A percentile compares a stretch with the other conserved stretches of the same genome.
These are phyloP conservation scores for Eimeria zaria DNA, from an alignment of 169 alveolate species.

Conservation along the genomic window DNA sequence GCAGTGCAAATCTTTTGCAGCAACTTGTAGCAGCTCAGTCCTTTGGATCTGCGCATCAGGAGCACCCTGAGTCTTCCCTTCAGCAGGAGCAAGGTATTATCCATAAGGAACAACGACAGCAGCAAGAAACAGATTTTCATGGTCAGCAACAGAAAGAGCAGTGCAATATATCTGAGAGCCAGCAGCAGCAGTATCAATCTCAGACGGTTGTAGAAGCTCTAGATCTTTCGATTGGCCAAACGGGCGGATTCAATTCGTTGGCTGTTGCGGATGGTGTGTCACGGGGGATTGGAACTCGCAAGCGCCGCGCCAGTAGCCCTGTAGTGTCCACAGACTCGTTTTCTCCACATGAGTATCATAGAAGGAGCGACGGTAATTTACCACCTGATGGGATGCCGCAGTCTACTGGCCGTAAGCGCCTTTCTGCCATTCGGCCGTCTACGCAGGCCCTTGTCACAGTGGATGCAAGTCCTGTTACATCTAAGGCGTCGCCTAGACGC, in stretches of 20 bases:
- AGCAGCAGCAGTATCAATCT: constrained; percentile 21
- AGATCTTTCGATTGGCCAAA: background rate
- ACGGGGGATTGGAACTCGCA: constrained; percentile 52
- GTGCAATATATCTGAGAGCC: background rate
- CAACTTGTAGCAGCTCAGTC: constrained; percentile 64
- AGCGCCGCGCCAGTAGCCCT: constrained; percentile 77
- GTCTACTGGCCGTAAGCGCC: constrained; percentile 29
- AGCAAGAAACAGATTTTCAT: background rate
- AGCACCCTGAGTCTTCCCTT: background rate
- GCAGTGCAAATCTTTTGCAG: constrained; percentile 67
- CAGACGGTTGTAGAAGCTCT: constrained; percentile 19
- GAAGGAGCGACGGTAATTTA: background rate
- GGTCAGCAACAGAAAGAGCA: background rate
- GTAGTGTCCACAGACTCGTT: constrained; percentile 5
- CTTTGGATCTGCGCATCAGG: background rate
- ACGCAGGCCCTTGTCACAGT: constrained; percentile 5
- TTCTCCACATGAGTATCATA: background rate
- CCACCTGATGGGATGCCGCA: constrained; percentile 17
- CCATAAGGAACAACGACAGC: constrained; percentile 16
- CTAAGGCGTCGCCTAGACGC: constrained; percentile 34
- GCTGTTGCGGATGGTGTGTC: background rate
- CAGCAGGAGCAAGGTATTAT: background rate
- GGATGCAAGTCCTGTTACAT: background rate
- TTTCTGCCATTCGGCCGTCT: constrained; percentile 25
- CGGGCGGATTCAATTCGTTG: background rate